phyloP scores from a whole-genome alignment of 306 rosid species.

The Sicyos baderoa region DNA sequence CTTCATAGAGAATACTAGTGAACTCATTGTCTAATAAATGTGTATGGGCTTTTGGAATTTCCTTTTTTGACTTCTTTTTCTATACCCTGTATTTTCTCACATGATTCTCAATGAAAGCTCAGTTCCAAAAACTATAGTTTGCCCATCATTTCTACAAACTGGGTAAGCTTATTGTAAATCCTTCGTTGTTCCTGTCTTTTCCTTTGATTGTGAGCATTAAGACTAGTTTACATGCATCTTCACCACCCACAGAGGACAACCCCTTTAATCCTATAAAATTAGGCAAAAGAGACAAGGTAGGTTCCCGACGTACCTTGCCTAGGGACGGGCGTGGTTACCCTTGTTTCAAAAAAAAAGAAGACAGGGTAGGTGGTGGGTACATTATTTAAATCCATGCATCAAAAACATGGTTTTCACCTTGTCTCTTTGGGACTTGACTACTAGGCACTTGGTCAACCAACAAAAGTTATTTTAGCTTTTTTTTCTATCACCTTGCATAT shows the following conservation, averaged over 20 bases:
- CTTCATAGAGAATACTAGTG: not conserved
- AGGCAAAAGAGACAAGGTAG: not conserved
- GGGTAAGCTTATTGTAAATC: not conserved
- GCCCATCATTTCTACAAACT: constrained; percentile 7
- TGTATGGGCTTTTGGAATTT: not conserved
- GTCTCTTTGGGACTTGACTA: not conserved
- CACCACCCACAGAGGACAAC: not conserved
- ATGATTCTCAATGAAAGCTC: too few relatives aligned
- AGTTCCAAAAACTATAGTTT: not conserved
- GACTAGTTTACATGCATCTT: not conserved
- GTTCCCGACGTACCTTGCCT: too few relatives aligned
- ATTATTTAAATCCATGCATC: not conserved
- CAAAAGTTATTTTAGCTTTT: not conserved
- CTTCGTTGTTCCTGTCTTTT: not conserved
- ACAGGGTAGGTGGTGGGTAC: not conserved
- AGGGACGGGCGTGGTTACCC: too few relatives aligned
- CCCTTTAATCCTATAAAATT: constrained; percentile 4
- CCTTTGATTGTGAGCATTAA: not conserved
- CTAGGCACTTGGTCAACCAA: not conserved
- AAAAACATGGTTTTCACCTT: not conserved
- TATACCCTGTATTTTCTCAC: too few relatives aligned
- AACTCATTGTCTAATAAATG: not conserved
- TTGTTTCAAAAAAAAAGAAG: too few relatives aligned
- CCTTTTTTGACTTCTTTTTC: too few relatives aligned
- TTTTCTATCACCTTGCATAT: not conserved